Conservation (phyloP, 2,329 filamentous ascomycete genomes). For the Penicillium brasilianum region DNA sequence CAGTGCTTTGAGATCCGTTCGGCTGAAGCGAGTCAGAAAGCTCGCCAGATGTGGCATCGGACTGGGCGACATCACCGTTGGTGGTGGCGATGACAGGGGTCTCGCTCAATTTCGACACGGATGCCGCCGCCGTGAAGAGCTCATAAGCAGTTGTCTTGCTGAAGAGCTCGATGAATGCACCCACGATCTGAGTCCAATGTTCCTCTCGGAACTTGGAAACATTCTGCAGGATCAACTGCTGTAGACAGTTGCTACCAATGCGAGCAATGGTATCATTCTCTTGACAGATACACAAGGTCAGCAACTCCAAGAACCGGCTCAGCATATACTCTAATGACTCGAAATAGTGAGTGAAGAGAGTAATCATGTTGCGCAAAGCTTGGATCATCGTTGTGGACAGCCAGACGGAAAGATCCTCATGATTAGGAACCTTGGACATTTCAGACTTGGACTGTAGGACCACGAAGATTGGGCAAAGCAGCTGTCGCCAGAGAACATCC, state of each 20-base stretch:
- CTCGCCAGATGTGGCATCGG: constrained; percentile 30
- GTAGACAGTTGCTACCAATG: constrained; percentile 96
- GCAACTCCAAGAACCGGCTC: constrained; percentile 90
- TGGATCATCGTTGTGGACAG: constrained; percentile 99
- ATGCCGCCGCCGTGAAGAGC: constrained; percentile 81
- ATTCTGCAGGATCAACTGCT: constrained; percentile 95
- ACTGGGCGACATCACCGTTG: constrained; percentile 32
- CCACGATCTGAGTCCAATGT: constrained; percentile 95
- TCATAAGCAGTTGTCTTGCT: constrained; percentile 93
- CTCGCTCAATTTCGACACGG: constrained; percentile 48
- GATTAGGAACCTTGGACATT: constrained; percentile 92
- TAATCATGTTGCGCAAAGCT: constrained; percentile 96
- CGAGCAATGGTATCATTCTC: constrained; percentile 98
- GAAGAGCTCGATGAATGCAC: constrained; percentile 94
- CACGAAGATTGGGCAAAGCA: constrained; percentile 98
- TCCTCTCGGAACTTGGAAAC: constrained; percentile 85
- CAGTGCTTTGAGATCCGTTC: constrained; percentile 37
- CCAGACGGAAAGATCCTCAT: constrained; percentile 98
- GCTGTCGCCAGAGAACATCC: constrained; percentile 97
- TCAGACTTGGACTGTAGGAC: constrained; percentile 95
- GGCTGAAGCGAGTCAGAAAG: constrained; percentile 32
- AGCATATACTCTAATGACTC: constrained; percentile 97
- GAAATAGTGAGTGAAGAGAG: constrained; percentile 98
- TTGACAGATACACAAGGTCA: constrained; percentile 96
- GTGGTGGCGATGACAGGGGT: constrained; percentile 32